These are phyloP conservation scores for Arabidopsis suecica DNA, from an alignment of 345 rosid genomes.

Conservation along the genomic window DNA sequence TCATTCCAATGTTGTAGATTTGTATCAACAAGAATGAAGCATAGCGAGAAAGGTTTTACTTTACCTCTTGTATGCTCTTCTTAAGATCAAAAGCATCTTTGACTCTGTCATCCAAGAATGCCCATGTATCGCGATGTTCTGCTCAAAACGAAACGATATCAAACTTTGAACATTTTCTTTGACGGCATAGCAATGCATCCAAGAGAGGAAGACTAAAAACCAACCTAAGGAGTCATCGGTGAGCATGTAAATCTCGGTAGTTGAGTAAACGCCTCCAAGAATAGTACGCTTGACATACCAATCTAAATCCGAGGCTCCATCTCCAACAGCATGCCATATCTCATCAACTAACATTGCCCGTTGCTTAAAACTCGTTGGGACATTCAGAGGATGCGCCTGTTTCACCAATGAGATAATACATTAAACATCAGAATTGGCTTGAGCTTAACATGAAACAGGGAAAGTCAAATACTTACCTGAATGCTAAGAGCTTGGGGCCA, in stretches of 20 bases:
- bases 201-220: neutral
- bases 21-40: conserved; percentile 17
- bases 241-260: conserved; percentile 93
- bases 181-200: conserved; percentile 6
- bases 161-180: conserved; percentile 4
- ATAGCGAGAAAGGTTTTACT: conserved; percentile 4
- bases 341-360: conserved; percentile 87
- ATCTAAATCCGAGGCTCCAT: conserved; percentile 73
- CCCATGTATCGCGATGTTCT: conserved; percentile 84
- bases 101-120: conserved; percentile 76
- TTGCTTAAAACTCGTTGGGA: conserved; percentile 85
- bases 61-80: conserved; percentile 90
- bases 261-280: conserved; percentile 93
- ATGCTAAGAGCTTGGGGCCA: conserved; percentile 98
- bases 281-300: conserved; percentile 92
- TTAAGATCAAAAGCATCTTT: conserved; percentile 90
- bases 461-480: conserved; percentile 46
- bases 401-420: neutral
- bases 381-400: conserved; percentile 87
- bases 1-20: neutral
- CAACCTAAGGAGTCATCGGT: conserved; percentile 91
- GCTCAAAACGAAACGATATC: conserved; percentile 25
- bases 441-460: conserved; percentile 8
- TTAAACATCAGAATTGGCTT: neutral
- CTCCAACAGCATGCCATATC: conserved; percentile 86